Evolutionary conservation across 2,329 filamentous ascomycete genomes (phyloP).

Genomic region (Colletotrichum costaricense): DNA sequence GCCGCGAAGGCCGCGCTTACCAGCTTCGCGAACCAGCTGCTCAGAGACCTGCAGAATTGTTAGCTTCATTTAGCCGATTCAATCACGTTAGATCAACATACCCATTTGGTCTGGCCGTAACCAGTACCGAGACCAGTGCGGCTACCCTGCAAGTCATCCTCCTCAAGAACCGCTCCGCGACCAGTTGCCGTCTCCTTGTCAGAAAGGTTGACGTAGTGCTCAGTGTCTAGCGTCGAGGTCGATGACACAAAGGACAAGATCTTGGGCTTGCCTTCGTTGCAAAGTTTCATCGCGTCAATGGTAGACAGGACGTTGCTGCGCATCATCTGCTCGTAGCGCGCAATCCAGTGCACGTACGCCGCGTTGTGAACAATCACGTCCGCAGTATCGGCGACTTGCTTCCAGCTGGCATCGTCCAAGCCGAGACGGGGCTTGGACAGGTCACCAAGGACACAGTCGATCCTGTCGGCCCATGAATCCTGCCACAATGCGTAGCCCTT

Average conservation of each 20-base stretch:
- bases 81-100: neutral
- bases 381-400: constrained; percentile 70
- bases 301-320: constrained; percentile 83
- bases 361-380: constrained; percentile 88
- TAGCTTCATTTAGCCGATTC: neutral
- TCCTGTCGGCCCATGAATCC: constrained; percentile 72
- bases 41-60: constrained; percentile 53
- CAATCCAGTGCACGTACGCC: constrained; percentile 84
- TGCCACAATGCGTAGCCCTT: constrained; percentile 85
- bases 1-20: constrained; percentile 80
- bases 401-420: constrained; percentile 73
- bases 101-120: constrained; percentile 93
- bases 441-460: constrained; percentile 79
- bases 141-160: constrained; percentile 82
- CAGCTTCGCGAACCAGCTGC: constrained; percentile 80
- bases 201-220: constrained; percentile 82
- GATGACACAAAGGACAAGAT: constrained; percentile 84
- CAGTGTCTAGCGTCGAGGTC: constrained; percentile 83
- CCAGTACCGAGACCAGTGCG: constrained; percentile 83
- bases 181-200: constrained; percentile 55
- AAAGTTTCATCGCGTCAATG: constrained; percentile 80
- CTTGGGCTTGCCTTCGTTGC: constrained; percentile 81
- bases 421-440: constrained; percentile 79
- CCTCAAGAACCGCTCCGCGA: constrained; percentile 74
- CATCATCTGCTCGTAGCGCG: constrained; percentile 78